Conservation (phyloP, 305 asterid species). For the Rubia balearica region DNA sequence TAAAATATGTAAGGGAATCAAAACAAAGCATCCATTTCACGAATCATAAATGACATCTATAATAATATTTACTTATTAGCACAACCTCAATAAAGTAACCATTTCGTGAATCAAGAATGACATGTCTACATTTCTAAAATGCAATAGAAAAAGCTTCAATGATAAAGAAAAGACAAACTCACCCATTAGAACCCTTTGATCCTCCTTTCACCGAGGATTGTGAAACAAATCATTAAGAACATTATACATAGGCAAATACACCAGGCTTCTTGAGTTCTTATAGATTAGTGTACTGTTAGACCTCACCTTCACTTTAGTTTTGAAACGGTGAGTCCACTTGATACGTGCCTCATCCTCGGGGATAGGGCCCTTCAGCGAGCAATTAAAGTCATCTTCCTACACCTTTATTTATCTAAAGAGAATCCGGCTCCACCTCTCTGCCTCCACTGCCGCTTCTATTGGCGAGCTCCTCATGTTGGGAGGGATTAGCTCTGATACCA, state of each 20-base stretch:
- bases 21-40: too few relatives aligned
- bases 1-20: too few relatives aligned
- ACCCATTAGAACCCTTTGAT: slow-evolving; percentile 9
- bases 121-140: too few relatives aligned
- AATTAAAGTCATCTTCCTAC: slow-evolving; percentile 11
- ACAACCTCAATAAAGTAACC: too few relatives aligned
- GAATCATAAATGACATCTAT: too few relatives aligned
- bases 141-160: too few relatives aligned
- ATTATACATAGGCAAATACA: neutral
- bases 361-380: slow-evolving; percentile 36
- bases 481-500: too few relatives aligned
- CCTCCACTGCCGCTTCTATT: neutral
- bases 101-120: too few relatives aligned
- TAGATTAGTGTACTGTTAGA: too few relatives aligned
- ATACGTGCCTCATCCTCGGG: slow-evolving; percentile 32
- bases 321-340: slow-evolving; percentile 56
- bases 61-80: too few relatives aligned
- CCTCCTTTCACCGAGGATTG: neutral
- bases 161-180: neutral
- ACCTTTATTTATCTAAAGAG: neutral
- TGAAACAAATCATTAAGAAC: neutral
- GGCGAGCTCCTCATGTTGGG: neutral
- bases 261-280: too few relatives aligned
- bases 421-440: too few relatives aligned
- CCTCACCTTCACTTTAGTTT: neutral